Base-by-base conservation (phyloP, 164 flowering plant genomes). In the Chimonanthus praecox region DNA sequence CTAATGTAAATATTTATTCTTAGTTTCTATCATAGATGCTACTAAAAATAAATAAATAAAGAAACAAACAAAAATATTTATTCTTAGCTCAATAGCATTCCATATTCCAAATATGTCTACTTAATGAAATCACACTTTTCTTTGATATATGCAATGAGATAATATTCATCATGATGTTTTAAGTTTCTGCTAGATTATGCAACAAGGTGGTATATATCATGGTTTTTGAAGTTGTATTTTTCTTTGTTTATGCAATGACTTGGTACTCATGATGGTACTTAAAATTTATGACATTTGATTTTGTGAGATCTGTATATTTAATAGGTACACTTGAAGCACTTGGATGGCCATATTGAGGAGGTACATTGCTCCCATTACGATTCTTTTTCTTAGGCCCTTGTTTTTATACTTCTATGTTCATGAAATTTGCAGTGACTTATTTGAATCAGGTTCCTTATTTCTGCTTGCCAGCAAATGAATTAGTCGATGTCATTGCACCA, bases 291-390 rank as follows among this genome's bases (percentile, higher is more conserved):
- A 51, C 13, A 51, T 54, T 54, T 54, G 5, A 54, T 54, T 54
- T 54, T 10, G 60, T 20, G 20, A 16, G 10, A 47, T 16, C 4
- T 7, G 21, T 69, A 21, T 61, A 50, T 69, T 69, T 69, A 16
- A 69, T 76, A 95, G 99, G 99, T 95, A 71, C 99, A 95, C 69
- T 79, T 95, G 87, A 95, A 95, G 86, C 99, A 95, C 87, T 83
- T 95, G 82, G 99, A 95, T 87, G 99, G 99, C 58, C 97, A 90
- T 80, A 91, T 90, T 72, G 99, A 95, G 82, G 99, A 95, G 98
- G 98, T 95, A 84, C 15, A n/a, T 20, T 58, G 44, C 58, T 21
- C 44, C 45, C 58, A 16, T 3, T 64, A 51, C 47, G n/a, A 45
- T 62, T 68, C 64, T 9, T 48, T 46, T 11, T 5, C 46, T 45